Base-by-base conservation (phyloP, 2,329 filamentous ascomycete genomes). In the Chaetomium strumarium region DNA sequence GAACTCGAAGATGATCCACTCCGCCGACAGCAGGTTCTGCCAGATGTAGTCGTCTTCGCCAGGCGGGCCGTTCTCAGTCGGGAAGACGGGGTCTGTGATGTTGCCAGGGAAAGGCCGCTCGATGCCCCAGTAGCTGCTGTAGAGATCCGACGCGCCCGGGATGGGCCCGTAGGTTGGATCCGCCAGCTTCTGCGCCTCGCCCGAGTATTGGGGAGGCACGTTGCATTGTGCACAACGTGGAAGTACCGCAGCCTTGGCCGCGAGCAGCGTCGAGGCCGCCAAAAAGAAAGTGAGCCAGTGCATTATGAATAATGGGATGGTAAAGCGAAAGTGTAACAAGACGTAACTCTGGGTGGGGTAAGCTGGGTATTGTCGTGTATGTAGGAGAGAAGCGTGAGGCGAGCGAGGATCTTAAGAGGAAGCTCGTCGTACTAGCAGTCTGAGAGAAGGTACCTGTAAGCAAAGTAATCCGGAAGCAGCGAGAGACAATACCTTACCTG, bases 1-100 rank as follows among this genome's bases (percentile, higher is more conserved):
- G 31, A 61, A 60, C 36, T 59, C 53, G 34, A 61, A 61, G 51
- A 61, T 60, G 38, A 61, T 41, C 59, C 59, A 61, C 19, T 60
- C 58, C 24, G 59, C 59, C 0, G 59, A 47, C 5, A 61, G 52
- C 20, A 61, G 38, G 47, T 61, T 59, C 36, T 61, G 59, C 59
- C 59, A 61, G 14, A 38, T 41, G 17, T 42, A 29, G 47, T 61
- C 59, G 42, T 61, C 55, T 13, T 48, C 46, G n/a, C 33, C 58
- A 3, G 58, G 59, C 0, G 56, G 56, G 0, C 58, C 58, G 1
- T 51, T 12, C 8, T 55, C 9, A 2, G 58, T 58, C 9, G 59
- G 58, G 29, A 60, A 54, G 49, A 61, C 46, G 20, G 59, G 59
- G 13, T 56, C 58, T 1, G 49, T 42, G 56, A 60, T 55, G 48